Evolutionary conservation across 768 basidiomycete genomes (phyloP).

Genomic region (Rubroboletus satanas): DNA sequence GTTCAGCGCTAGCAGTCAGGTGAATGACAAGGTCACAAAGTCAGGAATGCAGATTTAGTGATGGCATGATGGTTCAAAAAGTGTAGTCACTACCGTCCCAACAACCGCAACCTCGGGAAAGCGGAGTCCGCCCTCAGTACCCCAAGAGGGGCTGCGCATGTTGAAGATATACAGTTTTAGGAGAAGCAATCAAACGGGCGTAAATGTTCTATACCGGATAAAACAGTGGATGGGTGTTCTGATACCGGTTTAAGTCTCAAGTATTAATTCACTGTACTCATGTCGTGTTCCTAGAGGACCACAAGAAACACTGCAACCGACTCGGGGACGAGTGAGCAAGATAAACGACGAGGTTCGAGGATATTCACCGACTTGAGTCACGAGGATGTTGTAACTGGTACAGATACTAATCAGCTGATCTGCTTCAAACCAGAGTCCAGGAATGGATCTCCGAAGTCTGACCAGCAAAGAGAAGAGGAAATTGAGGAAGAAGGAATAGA

Average conservation of each 20-base stretch:
- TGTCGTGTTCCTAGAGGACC: neutral
- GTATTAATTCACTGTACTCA: neutral
- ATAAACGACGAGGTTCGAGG: neutral
- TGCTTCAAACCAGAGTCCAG: constrained; percentile 34
- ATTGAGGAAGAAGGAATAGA: constrained; percentile 3
- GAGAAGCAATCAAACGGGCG: neutral
- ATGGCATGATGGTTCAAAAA: neutral
- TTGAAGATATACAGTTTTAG: neutral
- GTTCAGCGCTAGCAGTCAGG: neutral
- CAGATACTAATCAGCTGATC: constrained; percentile 15
- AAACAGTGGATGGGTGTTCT: neutral
- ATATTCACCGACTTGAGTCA: constrained; percentile 8
- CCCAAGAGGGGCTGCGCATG: neutral
- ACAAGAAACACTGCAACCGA: neutral
- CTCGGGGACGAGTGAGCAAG: constrained; percentile 3
- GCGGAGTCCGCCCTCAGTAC: neutral
- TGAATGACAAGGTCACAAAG: neutral
- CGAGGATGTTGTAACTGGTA: neutral
- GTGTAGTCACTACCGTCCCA: neutral
- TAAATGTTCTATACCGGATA: constrained; percentile 3
- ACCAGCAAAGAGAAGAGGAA: neutral
- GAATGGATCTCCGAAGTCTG: constrained; percentile 59
- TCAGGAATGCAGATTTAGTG: neutral
- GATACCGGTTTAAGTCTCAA: neutral
- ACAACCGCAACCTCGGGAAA: neutral